phyloP scores from a whole-genome alignment of 352 stramenopile species.

The Aphanomyces euteiches region DNA sequence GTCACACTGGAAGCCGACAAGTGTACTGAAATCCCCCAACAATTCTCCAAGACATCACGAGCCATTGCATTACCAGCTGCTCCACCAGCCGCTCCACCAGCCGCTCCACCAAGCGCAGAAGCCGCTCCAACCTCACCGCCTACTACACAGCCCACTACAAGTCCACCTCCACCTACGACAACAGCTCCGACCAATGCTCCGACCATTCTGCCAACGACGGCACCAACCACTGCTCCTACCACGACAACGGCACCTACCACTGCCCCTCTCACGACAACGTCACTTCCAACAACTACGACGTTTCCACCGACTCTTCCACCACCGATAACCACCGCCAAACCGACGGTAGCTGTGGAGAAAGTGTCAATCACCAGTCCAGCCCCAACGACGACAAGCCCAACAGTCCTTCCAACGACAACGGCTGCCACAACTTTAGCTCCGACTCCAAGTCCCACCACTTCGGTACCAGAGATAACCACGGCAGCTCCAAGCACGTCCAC shows the following conservation, averaged over 20 bases:
- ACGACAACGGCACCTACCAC: constrained; percentile 7
- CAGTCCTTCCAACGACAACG: background rate
- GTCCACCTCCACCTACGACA: background rate
- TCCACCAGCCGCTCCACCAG: constrained; percentile 15
- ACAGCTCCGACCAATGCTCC: background rate
- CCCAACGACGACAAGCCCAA: background rate
- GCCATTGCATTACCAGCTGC: constrained; percentile 25
- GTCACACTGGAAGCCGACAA: constrained; percentile 35
- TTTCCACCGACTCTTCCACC: background rate
- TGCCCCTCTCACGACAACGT: constrained; percentile 4
- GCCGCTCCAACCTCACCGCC: background rate
- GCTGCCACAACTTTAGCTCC: background rate
- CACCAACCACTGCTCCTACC: constrained; percentile 23
- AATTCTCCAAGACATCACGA: constrained; percentile 36
- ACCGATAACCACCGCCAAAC: background rate
- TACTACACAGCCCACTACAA: background rate
- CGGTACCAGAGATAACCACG: background rate
- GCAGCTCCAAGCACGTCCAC: background rate
- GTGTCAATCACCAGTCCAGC: background rate
- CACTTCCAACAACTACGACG: constrained; percentile 23
- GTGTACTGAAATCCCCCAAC: constrained; percentile 38
- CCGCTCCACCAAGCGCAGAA: background rate
- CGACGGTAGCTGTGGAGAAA: background rate
- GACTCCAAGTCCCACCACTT: background rate
- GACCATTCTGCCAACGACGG: background rate